These are phyloP conservation scores for Candida alai DNA, from an alignment of 805 yeast genomes.

Conservation along the genomic window DNA sequence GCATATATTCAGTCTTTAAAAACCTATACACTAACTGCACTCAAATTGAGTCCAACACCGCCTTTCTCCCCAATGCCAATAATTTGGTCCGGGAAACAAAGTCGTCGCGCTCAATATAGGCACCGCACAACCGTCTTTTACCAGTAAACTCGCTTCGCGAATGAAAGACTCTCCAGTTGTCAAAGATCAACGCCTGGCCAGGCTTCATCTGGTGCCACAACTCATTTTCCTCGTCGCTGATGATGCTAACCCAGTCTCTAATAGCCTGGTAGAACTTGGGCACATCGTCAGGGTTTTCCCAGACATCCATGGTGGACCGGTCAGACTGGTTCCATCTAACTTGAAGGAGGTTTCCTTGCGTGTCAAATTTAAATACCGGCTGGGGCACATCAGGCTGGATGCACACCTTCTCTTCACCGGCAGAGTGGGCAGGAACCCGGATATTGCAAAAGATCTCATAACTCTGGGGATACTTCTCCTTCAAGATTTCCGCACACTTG, in stretches of 20 bases:
- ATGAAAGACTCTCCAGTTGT: conserved; percentile 72
- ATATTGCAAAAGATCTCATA: conserved; percentile 46
- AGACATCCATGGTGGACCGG: conserved; percentile 54
- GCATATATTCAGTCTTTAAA: neutral
- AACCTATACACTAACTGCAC: neutral
- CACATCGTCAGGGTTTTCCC: conserved; percentile 47
- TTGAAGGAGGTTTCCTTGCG: conserved; percentile 51
- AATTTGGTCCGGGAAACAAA: conserved; percentile 44
- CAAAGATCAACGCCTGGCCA: conserved; percentile 64
- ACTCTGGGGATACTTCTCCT: conserved; percentile 45
- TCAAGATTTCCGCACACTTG: conserved; percentile 50
- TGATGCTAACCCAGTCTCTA: conserved; percentile 51
- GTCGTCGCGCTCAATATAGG: conserved; percentile 66
- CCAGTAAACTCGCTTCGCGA: conserved; percentile 66
- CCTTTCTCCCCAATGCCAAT: conserved; percentile 45
- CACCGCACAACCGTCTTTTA: conserved; percentile 68
- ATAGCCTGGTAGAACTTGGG: conserved; percentile 56
- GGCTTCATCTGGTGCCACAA: conserved; percentile 54
- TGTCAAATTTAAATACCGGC: conserved; percentile 56
- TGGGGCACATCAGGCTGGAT: conserved; percentile 54
- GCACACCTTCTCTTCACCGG: conserved; percentile 63
- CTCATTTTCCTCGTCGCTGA: conserved; percentile 48
- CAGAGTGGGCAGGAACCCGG: conserved; percentile 67
- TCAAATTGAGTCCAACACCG: conserved; percentile 35
- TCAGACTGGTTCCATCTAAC: conserved; percentile 72